Evolutionary conservation across 306 rosid species (phyloP), one percentile per base, ranked within the genome.

Genomic region (Arachis hypogaea): DNA sequence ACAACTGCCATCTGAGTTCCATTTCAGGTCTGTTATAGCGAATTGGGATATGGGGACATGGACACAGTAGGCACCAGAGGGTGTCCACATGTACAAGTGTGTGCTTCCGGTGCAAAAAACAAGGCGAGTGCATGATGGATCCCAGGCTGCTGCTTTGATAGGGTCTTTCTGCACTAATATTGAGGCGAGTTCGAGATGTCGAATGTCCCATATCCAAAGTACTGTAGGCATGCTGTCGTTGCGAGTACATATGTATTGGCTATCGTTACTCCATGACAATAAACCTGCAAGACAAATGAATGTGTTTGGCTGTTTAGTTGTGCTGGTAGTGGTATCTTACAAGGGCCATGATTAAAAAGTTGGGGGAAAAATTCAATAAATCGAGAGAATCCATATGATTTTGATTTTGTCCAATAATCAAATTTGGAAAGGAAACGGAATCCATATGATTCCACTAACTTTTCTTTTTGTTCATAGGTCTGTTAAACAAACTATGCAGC

Each of bases 1-100:
- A 76, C 98, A 91, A 81, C 98, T 89, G 41, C 98, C 98, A 87
- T 91, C 92, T 3, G 87, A 87, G 85, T 91, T 94, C 98, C 98
- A 94, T 80, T 89, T 91, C 69, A 94, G 88, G 82, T 94, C 97
- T 3, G 85, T 81, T 60, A 86, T 80, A 47, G 79, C 73, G 73
- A 88, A 86, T 71, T 85, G 94, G 3, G 88, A 87, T 14, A 78
- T 85, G 0, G 98, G 98, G 71, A 82, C 84, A 49, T 87, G 83
- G 54, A 89, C 97, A 38, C 97, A 94, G 49, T 84, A 94, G 44
- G 97, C 96, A 0, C 98, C 97, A 0, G 92, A 80, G 0, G 98
- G 97, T 8, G 98, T 94, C 98, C 98, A 94, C 93, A 94, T 89
- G 68, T 88, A 94, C 80, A 94, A 68, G 80, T 91, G 96, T 14